Evolutionary conservation across 768 basidiomycete species (phyloP).

Genomic region (Candolleomyces aberdarensis): DNA sequence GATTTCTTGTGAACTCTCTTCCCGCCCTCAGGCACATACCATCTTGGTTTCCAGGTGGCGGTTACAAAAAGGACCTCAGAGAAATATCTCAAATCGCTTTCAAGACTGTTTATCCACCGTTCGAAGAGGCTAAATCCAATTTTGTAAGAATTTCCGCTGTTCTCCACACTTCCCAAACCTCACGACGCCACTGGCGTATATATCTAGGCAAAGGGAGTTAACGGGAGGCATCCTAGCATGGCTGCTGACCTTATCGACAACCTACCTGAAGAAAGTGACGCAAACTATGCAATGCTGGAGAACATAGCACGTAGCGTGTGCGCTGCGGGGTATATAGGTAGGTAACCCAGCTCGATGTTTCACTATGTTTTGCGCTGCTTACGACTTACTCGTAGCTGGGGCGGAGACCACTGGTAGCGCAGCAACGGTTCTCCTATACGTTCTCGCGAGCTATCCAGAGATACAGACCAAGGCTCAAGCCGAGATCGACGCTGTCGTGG

Average conservation of each 20-base stretch:
- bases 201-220: neutral
- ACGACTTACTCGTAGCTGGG: slow-evolving; percentile 15
- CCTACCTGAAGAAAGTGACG: slow-evolving; percentile 1
- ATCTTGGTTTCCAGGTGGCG: slow-evolving; percentile 2
- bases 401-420: slow-evolving; percentile 22
- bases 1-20: slow-evolving; percentile 3
- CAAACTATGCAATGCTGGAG: neutral
- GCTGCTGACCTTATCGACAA: slow-evolving; percentile 3
- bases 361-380: neutral
- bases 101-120: neutral
- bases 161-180: neutral
- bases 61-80: neutral
- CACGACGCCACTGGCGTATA: neutral
- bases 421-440: neutral
- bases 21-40: slow-evolving; percentile 5
- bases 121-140: neutral
- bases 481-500: slow-evolving; percentile 5
- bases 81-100: neutral
- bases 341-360: neutral
- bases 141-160: neutral
- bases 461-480: slow-evolving; percentile 4
- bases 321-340: slow-evolving; percentile 21
- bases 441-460: neutral
- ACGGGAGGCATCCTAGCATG: neutral
- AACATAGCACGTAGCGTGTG: slow-evolving; percentile 23